Conservation (phyloP, 495 filamentous ascomycete species). For the Thozetella sp. region DNA sequence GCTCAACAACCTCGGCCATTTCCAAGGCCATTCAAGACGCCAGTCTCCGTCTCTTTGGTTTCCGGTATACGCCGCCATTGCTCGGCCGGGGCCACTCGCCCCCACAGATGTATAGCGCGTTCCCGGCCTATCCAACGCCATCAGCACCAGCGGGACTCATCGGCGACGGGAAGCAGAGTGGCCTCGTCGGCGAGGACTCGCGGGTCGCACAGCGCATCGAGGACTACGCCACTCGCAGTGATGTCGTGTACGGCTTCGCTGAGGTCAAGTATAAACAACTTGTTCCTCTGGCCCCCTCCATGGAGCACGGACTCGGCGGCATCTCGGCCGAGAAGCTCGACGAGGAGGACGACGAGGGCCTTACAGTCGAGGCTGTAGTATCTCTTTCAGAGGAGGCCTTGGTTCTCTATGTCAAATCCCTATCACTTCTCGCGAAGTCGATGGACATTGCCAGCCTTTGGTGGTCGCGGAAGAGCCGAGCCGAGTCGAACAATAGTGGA, state of each 20-base stretch:
- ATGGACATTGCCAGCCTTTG: constrained; percentile 95
- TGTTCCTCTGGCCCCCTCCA: constrained; percentile 80
- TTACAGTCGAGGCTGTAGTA: constrained; percentile 85
- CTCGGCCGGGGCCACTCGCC: constrained; percentile 74
- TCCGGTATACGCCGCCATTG: constrained; percentile 68
- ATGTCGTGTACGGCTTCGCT: constrained; percentile 95
- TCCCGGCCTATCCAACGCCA: constrained; percentile 79
- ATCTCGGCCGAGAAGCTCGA: constrained; percentile 44
- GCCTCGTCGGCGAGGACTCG: constrained; percentile 76
- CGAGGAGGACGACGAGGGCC: constrained; percentile 60
- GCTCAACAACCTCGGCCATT: constrained; percentile 82
- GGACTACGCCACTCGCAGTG: constrained; percentile 86
- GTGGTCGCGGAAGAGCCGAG: constrained; percentile 80
- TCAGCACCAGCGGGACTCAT: constrained; percentile 55
- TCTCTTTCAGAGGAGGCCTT: constrained; percentile 91
- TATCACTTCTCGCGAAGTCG: constrained; percentile 85
- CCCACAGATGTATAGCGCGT: constrained; percentile 76
- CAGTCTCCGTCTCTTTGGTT: constrained; percentile 78
- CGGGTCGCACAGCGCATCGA: constrained; percentile 80
- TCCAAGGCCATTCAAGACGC: constrained; percentile 95
- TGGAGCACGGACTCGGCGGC: constrained; percentile 68
- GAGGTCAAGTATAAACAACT: constrained; percentile 98
- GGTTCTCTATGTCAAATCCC: constrained; percentile 92
- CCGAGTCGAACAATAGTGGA: constrained; percentile 54
- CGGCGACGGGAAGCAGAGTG: constrained; percentile 64